Evolutionary conservation across 2,329 filamentous ascomycete species (phyloP).

Genomic region (Penicillium sp.): DNA sequence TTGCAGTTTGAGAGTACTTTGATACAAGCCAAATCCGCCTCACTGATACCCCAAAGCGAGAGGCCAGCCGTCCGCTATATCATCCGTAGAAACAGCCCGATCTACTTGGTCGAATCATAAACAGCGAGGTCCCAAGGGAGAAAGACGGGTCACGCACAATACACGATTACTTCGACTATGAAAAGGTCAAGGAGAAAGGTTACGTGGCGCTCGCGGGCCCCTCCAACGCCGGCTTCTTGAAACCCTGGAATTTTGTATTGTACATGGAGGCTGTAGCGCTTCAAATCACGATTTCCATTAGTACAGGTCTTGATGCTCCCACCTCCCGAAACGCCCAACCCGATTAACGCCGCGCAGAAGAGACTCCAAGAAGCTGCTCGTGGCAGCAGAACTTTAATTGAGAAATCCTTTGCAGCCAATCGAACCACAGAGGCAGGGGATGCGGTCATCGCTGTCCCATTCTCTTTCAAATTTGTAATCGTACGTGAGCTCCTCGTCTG

Average conservation of each 20-base stretch:
- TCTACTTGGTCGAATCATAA: neutral
- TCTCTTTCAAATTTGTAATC: constrained; percentile 99
- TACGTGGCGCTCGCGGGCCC: neutral
- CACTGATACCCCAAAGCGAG: neutral
- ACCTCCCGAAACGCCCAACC: constrained; percentile 12
- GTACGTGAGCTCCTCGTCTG: constrained; percentile 98
- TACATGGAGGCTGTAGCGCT: constrained; percentile 26
- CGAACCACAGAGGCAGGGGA: constrained; percentile 95
- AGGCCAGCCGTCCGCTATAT: neutral
- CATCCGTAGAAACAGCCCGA: neutral
- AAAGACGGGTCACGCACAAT: neutral
- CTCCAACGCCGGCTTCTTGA: constrained; percentile 6
- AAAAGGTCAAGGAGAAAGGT: neutral
- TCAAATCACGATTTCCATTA: constrained; percentile 20
- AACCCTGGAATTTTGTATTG: constrained; percentile 23
- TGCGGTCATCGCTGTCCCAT: constrained; percentile 88
- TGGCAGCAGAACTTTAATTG: constrained; percentile 60
- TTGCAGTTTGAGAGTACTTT: constrained; percentile 6
- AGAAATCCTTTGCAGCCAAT: constrained; percentile 98
- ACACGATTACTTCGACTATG: neutral
- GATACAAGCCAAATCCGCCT: neutral
- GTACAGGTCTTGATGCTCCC: constrained; percentile 17
- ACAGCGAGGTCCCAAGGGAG: neutral
- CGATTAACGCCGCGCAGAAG: constrained; percentile 12
- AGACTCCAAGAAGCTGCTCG: constrained; percentile 4